phyloP scores from a whole-genome alignment of 2,329 filamentous ascomycete species.

The Pestalotiopsis sp. region DNA sequence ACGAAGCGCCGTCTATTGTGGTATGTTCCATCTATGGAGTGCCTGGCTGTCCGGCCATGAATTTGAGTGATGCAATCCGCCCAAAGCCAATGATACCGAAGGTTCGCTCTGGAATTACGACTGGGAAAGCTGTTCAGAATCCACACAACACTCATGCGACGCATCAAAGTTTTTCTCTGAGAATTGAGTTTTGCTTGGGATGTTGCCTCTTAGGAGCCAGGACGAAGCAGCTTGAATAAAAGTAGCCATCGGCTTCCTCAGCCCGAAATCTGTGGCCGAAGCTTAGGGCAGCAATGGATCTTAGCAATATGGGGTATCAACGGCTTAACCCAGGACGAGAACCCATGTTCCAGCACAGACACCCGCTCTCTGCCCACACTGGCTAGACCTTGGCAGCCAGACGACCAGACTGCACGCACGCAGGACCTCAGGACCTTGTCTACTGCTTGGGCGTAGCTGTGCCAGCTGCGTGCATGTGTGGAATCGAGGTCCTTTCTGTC shows the following conservation, averaged over 20 bases:
- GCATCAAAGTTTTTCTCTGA: background rate
- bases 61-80: background rate
- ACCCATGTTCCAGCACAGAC: background rate
- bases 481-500: background rate
- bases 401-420: background rate
- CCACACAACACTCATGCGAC: background rate
- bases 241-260: background rate
- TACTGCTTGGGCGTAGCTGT: background rate
- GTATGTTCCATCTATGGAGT: background rate
- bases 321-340: conserved; percentile 5
- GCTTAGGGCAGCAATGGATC: conserved; percentile 7
- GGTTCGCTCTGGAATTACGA: background rate
- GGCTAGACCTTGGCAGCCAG: background rate
- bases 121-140: background rate
- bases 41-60: background rate
- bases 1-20: background rate
- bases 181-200: background rate
- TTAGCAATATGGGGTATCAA: conserved; percentile 9
- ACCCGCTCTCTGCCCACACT: background rate
- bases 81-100: background rate
- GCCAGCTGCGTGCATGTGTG: background rate
- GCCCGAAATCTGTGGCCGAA: background rate
- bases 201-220: background rate
- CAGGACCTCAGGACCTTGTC: background rate
- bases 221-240: background rate